Evolutionary conservation across 768 basidiomycete species (phyloP).

Genomic region (Mycena rosella): DNA sequence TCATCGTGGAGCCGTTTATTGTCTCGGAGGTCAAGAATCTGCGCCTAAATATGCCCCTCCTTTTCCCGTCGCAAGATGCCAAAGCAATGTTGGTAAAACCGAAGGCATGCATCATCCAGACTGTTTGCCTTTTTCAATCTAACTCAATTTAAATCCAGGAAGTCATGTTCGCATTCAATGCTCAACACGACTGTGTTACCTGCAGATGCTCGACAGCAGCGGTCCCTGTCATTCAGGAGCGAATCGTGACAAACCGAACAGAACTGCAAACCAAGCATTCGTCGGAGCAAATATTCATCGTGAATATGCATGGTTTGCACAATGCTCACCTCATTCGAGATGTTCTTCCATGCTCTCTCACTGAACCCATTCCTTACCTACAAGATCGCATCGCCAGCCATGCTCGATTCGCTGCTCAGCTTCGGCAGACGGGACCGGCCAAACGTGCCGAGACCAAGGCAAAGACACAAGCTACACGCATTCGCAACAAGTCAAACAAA

Average conservation of each 20-base stretch:
- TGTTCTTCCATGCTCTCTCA: background rate
- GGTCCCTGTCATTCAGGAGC: no score
- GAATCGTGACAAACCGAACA: no score
- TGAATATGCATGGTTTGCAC: no score
- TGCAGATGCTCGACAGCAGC: no score
- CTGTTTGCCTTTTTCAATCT: no score
- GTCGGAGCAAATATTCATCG: no score
- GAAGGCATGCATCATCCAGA: no score
- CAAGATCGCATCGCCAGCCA: background rate
- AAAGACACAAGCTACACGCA: background rate
- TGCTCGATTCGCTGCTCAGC: background rate
- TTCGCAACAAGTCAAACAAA: background rate
- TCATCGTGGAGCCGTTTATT: background rate
- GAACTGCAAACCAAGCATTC: no score
- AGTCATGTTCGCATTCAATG: no score
- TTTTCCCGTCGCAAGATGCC: background rate
- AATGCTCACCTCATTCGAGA: background rate
- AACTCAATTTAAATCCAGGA: no score
- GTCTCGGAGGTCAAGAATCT: background rate
- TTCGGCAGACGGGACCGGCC: background rate
- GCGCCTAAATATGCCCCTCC: background rate
- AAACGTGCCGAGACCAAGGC: background rate
- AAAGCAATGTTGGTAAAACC: background rate
- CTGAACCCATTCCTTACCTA: background rate
- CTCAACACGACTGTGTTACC: no score